Evolutionary conservation across 202 grass and related monocot species (phyloP), one percentile per base, ranked within the genome.

Genomic region (Musa balbisiana): DNA sequence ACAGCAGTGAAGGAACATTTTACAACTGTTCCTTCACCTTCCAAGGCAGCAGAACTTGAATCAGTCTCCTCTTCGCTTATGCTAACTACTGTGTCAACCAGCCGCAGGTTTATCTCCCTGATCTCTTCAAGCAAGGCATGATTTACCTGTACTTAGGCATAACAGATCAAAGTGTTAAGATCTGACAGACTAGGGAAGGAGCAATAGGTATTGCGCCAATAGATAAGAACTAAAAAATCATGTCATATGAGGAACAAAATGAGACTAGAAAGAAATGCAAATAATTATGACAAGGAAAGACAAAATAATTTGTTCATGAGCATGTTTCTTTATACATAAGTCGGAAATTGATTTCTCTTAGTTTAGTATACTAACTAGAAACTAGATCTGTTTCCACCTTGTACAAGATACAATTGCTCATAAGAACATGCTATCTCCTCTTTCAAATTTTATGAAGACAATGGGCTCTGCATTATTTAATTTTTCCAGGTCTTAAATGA

Each of bases 41-140:
- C 22, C 8, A 24, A 81, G 50, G 60, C 21, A 52, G 69, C 65
- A 69, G 52, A 73, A 69, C 55, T 29, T 49, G 22, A 59, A 60
- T 51, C 68, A 17, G 11, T 52, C 51, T 55, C 53, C 29, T 84
- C 76, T 52, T 64, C 55, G 6, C 50, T 58, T 0, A 90, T 87
- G 80, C 51, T 82, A 50, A 80, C 73, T 2, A 78, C 49, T 13
- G 88, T 85, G 49, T 80, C 76, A 12, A 90, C 21, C 11, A 90
- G 55, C 64, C 25, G 79, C 19, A 10, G 51, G 69, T 87, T 90
- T 50, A 66, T 64, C 25, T 83, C 64, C 49, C 51, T 80, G 8
- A 83, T 87, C 55, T 90, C 84, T 16, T 78, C 56, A 66, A 74
- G 12, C 29, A 82, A 23, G 70, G 76, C 62, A 78, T 78, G 76